These are phyloP conservation scores for Podosphaera fusca DNA, from an alignment of 2,329 filamentous ascomycete species.

Conservation along the genomic window DNA sequence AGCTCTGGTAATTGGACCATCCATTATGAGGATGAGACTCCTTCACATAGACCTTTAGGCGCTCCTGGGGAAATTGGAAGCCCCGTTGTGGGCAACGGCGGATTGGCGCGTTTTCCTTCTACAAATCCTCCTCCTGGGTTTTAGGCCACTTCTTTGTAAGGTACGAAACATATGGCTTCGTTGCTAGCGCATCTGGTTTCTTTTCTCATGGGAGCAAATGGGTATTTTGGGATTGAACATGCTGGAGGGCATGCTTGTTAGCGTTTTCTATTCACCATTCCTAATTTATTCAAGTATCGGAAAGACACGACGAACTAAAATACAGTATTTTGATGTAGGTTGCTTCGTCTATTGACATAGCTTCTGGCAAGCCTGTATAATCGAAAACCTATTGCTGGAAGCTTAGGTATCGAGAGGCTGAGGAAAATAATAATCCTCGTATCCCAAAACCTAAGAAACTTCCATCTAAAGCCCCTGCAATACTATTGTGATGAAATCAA, in stretches of 20 bases:
- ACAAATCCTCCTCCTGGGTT: conserved; percentile 11
- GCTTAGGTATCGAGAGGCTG: not conserved
- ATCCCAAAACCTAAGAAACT: not conserved
- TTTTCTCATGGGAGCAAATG: not conserved
- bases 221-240: not conserved
- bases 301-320: not conserved
- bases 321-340: not conserved
- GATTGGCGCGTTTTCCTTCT: conserved; percentile 10
- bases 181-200: conserved; percentile 1
- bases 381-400: not conserved
- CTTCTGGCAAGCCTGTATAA: not conserved
- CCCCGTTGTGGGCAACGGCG: conserved; percentile 25
- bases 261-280: not conserved
- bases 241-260: not conserved
- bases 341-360: not conserved
- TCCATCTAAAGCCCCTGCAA: no score
- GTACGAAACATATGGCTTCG: conserved; percentile 1
- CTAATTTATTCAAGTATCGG: not conserved
- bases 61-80: conserved; percentile 49
- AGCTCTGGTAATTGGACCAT: conserved; percentile 17
- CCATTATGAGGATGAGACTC: conserved; percentile 31
- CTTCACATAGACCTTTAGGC: conserved; percentile 22
- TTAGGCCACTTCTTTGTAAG: conserved; percentile 7
- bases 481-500: no score
- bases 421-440: not conserved